Evolutionary conservation across 257 asterid species (phyloP).

Genomic region (Scutellaria galericulata): DNA sequence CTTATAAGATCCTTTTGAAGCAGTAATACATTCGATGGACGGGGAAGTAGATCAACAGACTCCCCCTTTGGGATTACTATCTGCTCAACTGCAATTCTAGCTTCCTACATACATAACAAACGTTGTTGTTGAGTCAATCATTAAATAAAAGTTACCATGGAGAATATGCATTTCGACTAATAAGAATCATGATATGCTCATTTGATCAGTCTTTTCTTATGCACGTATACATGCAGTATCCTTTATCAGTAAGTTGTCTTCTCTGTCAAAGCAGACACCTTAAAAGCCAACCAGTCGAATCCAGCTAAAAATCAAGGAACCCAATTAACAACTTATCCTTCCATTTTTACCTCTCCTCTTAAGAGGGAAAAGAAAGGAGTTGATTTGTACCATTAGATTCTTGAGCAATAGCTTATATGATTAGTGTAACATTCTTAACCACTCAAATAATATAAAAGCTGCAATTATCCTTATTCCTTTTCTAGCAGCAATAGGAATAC

Average conservation of each 20-base stretch:
- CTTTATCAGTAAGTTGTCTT: background rate
- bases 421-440: conserved; percentile 10
- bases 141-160: conserved; percentile 15
- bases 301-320: background rate
- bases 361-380: background rate
- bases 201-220: conserved; percentile 3
- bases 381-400: conserved; percentile 10
- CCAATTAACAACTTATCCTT: conserved; percentile 20
- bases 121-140: background rate
- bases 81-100: conserved; percentile 82
- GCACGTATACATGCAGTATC: background rate
- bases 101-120: conserved; percentile 61
- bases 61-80: conserved; percentile 86
- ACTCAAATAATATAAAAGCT: conserved; percentile 1
- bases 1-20: conserved; percentile 91
- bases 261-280: background rate
- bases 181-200: conserved; percentile 25
- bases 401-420: conserved; percentile 22
- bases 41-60: conserved; percentile 81
- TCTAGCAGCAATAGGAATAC: conserved; percentile 12
- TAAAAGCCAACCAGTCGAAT: background rate
- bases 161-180: conserved; percentile 8
- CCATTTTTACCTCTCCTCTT: conserved; percentile 2
- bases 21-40: conserved; percentile 65
- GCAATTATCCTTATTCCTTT: background rate